A percentile compares a stretch with the other conserved stretches of the same genome.
These are phyloP conservation scores for Coemansia furcata DNA, from an alignment of 192 early-diverging fungal genomes.

Conservation along the genomic window DNA sequence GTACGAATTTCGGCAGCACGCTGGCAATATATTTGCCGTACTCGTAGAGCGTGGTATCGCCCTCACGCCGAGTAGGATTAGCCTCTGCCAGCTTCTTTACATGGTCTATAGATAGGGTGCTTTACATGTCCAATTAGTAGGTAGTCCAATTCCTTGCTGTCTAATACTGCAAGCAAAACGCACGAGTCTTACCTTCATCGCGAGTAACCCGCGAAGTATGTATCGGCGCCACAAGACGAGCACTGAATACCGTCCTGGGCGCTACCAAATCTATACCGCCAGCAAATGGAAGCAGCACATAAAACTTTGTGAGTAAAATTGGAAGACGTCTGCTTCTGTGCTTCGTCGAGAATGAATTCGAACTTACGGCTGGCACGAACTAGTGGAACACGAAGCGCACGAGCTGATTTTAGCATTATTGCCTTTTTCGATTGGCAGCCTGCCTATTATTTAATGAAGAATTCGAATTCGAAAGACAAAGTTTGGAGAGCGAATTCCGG, in stretches of 20 bases:
- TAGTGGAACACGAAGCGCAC: conserved; percentile 17
- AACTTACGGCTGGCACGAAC: conserved; percentile 31
- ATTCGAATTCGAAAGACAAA: background rate
- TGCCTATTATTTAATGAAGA: background rate
- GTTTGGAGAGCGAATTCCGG: background rate
- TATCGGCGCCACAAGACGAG: conserved; percentile 12
- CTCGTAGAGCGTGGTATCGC: conserved; percentile 62
- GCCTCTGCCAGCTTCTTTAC: conserved; percentile 36
- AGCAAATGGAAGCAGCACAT: background rate
- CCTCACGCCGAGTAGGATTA: conserved; percentile 36
- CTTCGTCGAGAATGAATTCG: background rate
- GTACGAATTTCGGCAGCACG: conserved; percentile 91
- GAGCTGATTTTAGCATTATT: conserved; percentile 27
- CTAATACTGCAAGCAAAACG: background rate
- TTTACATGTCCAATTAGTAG: background rate
- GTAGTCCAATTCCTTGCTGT: background rate
- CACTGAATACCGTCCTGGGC: background rate
- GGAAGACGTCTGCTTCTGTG: background rate
- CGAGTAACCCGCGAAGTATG: conserved; percentile 24
- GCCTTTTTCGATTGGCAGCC: background rate
- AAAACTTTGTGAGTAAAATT: background rate
- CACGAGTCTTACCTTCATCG: conserved; percentile 25
- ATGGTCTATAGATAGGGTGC: conserved; percentile 12
- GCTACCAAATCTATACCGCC: conserved; percentile 7
- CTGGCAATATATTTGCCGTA: conserved; percentile 86